phyloP scores from a whole-genome alignment of 257 asterid genomes.

The Plantago elongata region DNA sequence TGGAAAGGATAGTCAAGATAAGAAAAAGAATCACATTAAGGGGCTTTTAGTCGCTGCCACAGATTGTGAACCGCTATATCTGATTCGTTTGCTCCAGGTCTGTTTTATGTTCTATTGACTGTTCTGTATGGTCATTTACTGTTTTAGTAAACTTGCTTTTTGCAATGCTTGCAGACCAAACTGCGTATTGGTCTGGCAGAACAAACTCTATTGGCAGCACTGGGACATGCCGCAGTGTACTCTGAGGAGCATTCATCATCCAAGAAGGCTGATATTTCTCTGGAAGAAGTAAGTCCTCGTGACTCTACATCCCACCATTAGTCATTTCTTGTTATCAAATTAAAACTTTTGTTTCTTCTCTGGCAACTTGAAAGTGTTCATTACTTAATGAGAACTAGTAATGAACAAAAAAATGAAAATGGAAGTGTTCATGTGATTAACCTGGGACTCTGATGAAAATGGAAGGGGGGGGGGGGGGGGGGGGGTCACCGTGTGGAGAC shows the following conservation, averaged over 20 bases:
- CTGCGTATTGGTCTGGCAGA: slow-evolving; percentile 89
- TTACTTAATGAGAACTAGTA: too few relatives aligned
- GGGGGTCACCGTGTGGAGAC: too few relatives aligned
- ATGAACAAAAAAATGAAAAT: too few relatives aligned
- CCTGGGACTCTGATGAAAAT: too few relatives aligned
- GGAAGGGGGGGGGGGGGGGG: too few relatives aligned
- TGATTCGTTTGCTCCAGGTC: slow-evolving; percentile 97
- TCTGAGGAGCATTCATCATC: slow-evolving; percentile 59
- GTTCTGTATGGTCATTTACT: slow-evolving; percentile 17
- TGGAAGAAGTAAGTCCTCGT: slow-evolving; percentile 55
- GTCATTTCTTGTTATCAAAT: not conserved
- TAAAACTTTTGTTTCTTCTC: not conserved
- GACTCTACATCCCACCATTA: not conserved
- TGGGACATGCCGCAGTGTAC: slow-evolving; percentile 78
- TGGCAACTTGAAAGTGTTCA: too few relatives aligned
- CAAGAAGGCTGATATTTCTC: slow-evolving; percentile 52
- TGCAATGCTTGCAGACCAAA: slow-evolving; percentile 61
- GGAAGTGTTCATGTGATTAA: too few relatives aligned
- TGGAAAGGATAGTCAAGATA: slow-evolving; percentile 90
- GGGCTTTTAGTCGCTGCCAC: slow-evolving; percentile 87
- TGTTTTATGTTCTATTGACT: slow-evolving; percentile 10
- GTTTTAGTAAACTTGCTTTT: slow-evolving; percentile 30
- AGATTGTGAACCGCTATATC: slow-evolving; percentile 93
- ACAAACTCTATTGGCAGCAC: slow-evolving; percentile 81
- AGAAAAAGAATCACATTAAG: slow-evolving; percentile 84